phyloP scores from a whole-genome alignment of 2,329 filamentous ascomycete species.

The Claviceps fusiformis region DNA sequence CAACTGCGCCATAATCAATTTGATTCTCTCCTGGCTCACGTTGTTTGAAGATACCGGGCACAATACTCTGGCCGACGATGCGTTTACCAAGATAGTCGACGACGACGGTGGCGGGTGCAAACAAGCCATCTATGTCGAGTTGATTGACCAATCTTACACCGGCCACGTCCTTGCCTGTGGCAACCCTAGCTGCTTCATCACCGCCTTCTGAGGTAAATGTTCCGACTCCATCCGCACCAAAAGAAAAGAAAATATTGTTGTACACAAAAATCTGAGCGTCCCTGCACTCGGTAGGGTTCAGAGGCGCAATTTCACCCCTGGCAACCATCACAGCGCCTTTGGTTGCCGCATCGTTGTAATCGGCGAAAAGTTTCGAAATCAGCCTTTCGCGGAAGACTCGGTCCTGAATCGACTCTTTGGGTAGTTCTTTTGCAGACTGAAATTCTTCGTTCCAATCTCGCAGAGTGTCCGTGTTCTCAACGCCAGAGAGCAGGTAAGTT shows the following conservation, averaged over 20 bases:
- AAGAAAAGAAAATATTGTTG: constrained; percentile 99
- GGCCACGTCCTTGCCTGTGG: constrained; percentile 90
- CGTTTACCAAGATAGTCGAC: constrained; percentile 96
- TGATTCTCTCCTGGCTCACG: constrained; percentile 94
- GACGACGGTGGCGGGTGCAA: constrained; percentile 90
- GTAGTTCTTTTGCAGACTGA: constrained; percentile 88
- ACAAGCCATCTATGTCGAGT: constrained; percentile 85
- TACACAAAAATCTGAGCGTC: constrained; percentile 99
- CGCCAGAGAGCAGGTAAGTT: constrained; percentile 75
- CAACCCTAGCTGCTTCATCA: constrained; percentile 88
- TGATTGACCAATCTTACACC: constrained; percentile 94
- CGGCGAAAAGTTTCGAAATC: constrained; percentile 89
- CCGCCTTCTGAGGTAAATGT: constrained; percentile 95
- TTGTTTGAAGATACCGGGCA: constrained; percentile 98
- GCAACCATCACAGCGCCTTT: constrained; percentile 86
- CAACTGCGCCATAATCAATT: constrained; percentile 96
- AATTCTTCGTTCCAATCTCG: constrained; percentile 99
- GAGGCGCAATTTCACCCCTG: constrained; percentile 76
- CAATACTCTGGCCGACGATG: constrained; percentile 93
- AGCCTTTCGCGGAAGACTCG: constrained; percentile 90
- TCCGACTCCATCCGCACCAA: constrained; percentile 91
- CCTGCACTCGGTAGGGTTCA: constrained; percentile 84
- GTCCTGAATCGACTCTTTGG: constrained; percentile 87
- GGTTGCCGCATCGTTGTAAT: constrained; percentile 92
- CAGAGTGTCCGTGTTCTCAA: constrained; percentile 86